Percentiles rank a stretch among this genome's conserved stretches.
phyloP scores from a whole-genome alignment of 257 asterid genomes.

The Echites panduratus region DNA sequence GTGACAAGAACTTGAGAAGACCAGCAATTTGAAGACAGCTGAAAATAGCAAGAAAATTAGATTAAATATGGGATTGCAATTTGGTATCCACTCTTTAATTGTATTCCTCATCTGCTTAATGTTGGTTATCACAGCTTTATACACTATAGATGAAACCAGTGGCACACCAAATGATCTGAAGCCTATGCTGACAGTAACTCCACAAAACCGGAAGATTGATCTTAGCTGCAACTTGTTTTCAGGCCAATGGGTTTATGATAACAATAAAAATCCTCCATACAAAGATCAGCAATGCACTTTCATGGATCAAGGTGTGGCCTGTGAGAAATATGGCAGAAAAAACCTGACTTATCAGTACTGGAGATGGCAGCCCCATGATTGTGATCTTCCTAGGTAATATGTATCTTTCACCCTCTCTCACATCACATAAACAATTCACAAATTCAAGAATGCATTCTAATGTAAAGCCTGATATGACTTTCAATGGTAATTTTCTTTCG shows the following conservation, averaged over 20 bases:
- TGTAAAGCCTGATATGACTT: neutral
- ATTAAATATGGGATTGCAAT: neutral
- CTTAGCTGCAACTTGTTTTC: neutral
- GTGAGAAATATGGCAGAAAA: conserved; percentile 2
- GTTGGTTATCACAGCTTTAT: neutral
- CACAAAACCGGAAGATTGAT: neutral
- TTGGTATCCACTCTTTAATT: neutral
- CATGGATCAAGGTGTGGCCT: conserved; percentile 9
- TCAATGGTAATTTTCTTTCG: neutral
- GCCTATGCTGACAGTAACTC: neutral
- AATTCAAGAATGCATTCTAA: neutral
- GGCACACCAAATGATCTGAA: neutral
- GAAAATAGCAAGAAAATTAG: neutral
- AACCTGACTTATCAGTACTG: neutral
- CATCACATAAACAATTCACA: neutral
- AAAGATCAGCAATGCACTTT: conserved; percentile 3
- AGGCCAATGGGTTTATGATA: conserved; percentile 9
- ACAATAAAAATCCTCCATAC: neutral
- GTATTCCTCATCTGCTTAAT: neutral
- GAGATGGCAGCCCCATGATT: conserved; percentile 47
- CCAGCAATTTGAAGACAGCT: neutral
- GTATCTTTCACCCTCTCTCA: neutral
- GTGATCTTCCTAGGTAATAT: conserved; percentile 44
- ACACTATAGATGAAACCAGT: neutral
- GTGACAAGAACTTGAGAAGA: too few species aligned